Conservation (phyloP, 1,139 yeast genomes). For the Spencermartinsiella ligniputridi region DNA sequence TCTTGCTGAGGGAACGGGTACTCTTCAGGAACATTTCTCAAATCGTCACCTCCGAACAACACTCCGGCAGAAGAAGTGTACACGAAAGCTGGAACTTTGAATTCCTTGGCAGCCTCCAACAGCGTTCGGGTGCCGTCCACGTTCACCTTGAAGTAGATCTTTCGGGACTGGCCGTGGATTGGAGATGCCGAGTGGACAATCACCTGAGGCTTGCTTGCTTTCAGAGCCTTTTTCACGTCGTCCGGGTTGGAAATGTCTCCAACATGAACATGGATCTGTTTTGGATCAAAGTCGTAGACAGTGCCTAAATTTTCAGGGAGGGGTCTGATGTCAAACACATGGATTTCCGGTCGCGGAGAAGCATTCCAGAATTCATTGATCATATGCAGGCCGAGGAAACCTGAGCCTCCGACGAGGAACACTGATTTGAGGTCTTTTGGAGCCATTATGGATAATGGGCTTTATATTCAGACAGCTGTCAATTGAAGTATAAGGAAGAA, state of each 20-base stretch:
- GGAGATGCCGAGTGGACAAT: conserved; percentile 98
- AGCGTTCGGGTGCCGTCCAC: conserved; percentile 83
- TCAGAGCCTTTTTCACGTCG: conserved; percentile 65
- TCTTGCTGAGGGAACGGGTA: conserved; percentile 90
- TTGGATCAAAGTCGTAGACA: conserved; percentile 68
- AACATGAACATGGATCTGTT: conserved; percentile 53
- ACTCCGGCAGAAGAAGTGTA: conserved; percentile 98
- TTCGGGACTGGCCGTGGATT: conserved; percentile 77
- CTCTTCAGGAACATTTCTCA: conserved; percentile 85
- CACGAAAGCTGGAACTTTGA: conserved; percentile 60
- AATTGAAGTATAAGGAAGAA: too few relatives aligned
- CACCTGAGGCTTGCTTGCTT: conserved; percentile 58
- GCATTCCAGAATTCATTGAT: conserved; percentile 74
- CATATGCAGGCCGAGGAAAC: conserved; percentile 88
- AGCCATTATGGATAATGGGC: not conserved
- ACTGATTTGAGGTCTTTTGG: conserved; percentile 48
- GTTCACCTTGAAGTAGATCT: conserved; percentile 82
- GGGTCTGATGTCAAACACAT: conserved; percentile 89
- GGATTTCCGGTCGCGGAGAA: conserved; percentile 66
- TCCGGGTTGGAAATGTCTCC: conserved; percentile 80
- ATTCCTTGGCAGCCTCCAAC: conserved; percentile 54
- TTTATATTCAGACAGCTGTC: too few relatives aligned
- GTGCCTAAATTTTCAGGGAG: conserved; percentile 63
- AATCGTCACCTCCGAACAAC: conserved; percentile 87
- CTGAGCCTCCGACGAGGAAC: conserved; percentile 87